Percentiles rank a stretch among this genome's conserved stretches.
Evolutionary conservation across 139 green algal species (phyloP).

Genomic region (Auxenochlorella protothecoides): DNA sequence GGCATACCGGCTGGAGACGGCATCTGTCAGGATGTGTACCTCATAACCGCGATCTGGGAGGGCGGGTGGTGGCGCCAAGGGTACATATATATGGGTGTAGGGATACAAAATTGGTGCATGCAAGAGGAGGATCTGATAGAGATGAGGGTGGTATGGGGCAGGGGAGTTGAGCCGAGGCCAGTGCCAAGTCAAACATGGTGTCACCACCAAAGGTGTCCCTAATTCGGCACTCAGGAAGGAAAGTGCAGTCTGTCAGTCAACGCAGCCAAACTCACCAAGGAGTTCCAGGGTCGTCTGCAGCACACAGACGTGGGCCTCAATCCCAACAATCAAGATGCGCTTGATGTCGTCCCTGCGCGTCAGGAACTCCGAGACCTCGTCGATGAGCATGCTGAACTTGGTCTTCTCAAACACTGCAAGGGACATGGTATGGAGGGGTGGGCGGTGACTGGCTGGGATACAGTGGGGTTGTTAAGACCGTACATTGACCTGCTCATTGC

Average conservation of each 20-base stretch:
- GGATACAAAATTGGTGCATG: not conserved
- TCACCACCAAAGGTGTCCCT: not conserved
- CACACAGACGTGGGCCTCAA: slow-evolving; percentile 89
- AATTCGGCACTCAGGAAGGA: no score
- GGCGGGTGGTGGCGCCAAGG: not conserved
- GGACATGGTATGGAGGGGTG: not conserved
- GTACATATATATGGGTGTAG: not conserved
- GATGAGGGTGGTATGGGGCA: not conserved
- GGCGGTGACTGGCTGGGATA: not conserved
- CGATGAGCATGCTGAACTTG: slow-evolving; percentile 29
- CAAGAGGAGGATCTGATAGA: not conserved
- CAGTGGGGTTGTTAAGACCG: not conserved
- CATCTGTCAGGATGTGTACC: slow-evolving; percentile 75
- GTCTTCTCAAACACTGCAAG: slow-evolving; percentile 34
- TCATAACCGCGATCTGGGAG: slow-evolving; percentile 48
- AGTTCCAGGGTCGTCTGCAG: slow-evolving; percentile 73
- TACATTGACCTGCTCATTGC: slow-evolving; percentile 29
- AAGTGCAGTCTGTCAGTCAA: no score
- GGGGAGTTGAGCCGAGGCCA: not conserved
- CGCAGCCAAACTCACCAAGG: slow-evolving; percentile 16
- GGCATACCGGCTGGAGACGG: slow-evolving; percentile 48
- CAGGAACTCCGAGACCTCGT: slow-evolving; percentile 28
- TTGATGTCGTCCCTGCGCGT: slow-evolving; percentile 19
- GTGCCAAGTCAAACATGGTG: not conserved
- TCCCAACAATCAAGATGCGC: slow-evolving; percentile 65